Conservation (phyloP, 345 rosid species). For the Boechera stricta region DNA sequence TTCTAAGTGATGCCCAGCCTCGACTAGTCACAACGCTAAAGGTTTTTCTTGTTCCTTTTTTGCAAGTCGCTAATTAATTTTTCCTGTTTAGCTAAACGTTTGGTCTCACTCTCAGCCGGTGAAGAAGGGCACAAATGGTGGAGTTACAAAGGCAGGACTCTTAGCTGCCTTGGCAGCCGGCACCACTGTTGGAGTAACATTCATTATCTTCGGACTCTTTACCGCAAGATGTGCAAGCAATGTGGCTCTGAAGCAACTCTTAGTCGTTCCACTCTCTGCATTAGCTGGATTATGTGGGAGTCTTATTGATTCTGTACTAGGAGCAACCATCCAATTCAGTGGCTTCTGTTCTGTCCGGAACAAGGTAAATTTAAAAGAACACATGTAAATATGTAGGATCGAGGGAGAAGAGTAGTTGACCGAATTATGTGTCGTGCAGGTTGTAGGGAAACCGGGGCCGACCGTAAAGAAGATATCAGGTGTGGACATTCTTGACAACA, state of each 20-base stretch:
- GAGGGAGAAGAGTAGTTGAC: background rate
- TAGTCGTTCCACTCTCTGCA: conserved; percentile 73
- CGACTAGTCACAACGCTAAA: conserved; percentile 88
- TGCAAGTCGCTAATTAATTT: background rate
- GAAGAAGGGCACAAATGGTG: conserved; percentile 92
- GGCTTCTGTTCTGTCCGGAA: conserved; percentile 93
- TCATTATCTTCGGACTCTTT: conserved; percentile 66
- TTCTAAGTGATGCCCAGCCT: conserved; percentile 88
- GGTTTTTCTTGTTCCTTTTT: conserved; percentile 50
- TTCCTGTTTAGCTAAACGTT: conserved; percentile 24
- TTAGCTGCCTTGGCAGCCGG: conserved; percentile 89
- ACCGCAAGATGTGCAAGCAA: conserved; percentile 61
- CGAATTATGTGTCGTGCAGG: conserved; percentile 49
- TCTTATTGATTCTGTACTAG: conserved; percentile 80
- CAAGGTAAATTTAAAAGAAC: conserved; percentile 57
- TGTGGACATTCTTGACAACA: conserved; percentile 83
- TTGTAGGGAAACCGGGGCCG: conserved; percentile 91
- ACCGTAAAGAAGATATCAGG: conserved; percentile 93
- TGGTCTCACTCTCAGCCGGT: conserved; percentile 66
- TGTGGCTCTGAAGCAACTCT: conserved; percentile 71
- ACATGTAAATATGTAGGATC: background rate
- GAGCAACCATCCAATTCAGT: conserved; percentile 94
- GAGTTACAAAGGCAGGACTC: conserved; percentile 81
- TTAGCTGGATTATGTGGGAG: conserved; percentile 87
- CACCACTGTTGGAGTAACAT: conserved; percentile 71